phyloP scores from a whole-genome alignment of 768 basidiomycete genomes.

The Panaeolus papilionaceus region DNA sequence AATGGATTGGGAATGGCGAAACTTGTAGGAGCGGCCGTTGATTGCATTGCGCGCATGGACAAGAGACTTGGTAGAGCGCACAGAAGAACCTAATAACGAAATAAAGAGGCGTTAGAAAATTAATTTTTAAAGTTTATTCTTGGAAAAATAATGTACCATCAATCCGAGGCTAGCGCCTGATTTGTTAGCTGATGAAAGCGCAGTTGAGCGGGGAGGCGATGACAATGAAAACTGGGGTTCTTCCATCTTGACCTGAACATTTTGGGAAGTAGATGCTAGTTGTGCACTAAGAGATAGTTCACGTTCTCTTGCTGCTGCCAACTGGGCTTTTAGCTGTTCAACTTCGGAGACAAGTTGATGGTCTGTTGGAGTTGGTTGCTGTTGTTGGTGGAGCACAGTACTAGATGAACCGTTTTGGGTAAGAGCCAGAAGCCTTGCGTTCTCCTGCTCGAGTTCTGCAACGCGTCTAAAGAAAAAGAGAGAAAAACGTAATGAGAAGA shows the following conservation, averaged over 20 bases:
- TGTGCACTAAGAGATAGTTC: conserved; percentile 71
- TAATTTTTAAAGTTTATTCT: conserved; percentile 9
- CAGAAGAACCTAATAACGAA: conserved; percentile 61
- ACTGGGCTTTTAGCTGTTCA: conserved; percentile 68
- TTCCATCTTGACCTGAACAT: conserved; percentile 60
- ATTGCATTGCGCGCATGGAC: conserved; percentile 63
- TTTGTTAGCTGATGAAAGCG: conserved; percentile 55
- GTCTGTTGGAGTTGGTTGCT: conserved; percentile 29
- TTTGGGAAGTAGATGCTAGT: conserved; percentile 43
- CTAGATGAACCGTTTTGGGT: conserved; percentile 49
- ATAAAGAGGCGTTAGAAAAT: conserved; percentile 16
- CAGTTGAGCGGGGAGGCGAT: conserved; percentile 43
- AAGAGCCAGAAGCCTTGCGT: conserved; percentile 70
- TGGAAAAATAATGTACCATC: conserved; percentile 55
- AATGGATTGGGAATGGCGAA: conserved; percentile 61
- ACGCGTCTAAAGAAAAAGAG: conserved; percentile 65
- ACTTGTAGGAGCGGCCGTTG: conserved; percentile 54
- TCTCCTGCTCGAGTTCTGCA: conserved; percentile 84
- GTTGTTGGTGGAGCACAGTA: conserved; percentile 28
- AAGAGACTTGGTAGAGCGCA: conserved; percentile 80
- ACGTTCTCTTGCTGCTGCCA: conserved; percentile 69
- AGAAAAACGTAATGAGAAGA: conserved; percentile 21
- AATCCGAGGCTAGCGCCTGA: conserved; percentile 71
- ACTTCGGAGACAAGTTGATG: conserved; percentile 61
- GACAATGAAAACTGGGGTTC: conserved; percentile 50